Evolutionary conservation across 208 protist species (phyloP), one percentile per base, ranked within the genome.

Genomic region (Wallacemonas rigidus): DNA sequence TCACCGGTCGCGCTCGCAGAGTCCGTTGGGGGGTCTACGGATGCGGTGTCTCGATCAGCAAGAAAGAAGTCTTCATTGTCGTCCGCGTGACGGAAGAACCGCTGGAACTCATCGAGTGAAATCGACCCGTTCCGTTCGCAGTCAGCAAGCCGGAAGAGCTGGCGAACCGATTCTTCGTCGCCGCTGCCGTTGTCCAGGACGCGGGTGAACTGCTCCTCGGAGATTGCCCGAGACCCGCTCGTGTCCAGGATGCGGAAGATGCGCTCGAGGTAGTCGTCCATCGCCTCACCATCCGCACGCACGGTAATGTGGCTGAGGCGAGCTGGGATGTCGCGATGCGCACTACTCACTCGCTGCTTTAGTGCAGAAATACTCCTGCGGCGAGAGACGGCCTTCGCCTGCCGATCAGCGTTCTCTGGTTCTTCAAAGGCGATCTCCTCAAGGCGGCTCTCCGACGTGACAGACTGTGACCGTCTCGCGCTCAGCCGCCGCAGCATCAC

Each of bases 401-500:
- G 56, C 35, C 53, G 53, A 5, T 70, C 39, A 0, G 38, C 60
- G 41, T 39, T 44, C 26, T 69, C 67, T 8, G 47, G 40, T 14
- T 53, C 26, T 15, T 62, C 67, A 43, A 44, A 63, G 40, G 45
- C 71, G 50, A 77, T 55, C 58, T 76, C 78, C 26, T 78, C 69
- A 2, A 82, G 38, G 40, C 60, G 60, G 60, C 40, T 65, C 41
- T 65, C 60, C 4, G 60, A 65, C 5, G 60, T 53, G 40, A 65
- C n/a, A 15, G 60, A 65, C 43, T 51, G 60, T 1, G 60, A 65
- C 12, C 80, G 75, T 35, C 75, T 65, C 54, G 71, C 58, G 62
- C 79, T 80, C 64, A 88, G 71, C 41, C 74, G 79, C 50, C 82
- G 67, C 54, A 84, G 62, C 57, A 81, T 60, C 43, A 64, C 74